These are phyloP conservation scores for Leishmania braziliensis DNA, from an alignment of 208 protist species.

Conservation along the genomic window DNA sequence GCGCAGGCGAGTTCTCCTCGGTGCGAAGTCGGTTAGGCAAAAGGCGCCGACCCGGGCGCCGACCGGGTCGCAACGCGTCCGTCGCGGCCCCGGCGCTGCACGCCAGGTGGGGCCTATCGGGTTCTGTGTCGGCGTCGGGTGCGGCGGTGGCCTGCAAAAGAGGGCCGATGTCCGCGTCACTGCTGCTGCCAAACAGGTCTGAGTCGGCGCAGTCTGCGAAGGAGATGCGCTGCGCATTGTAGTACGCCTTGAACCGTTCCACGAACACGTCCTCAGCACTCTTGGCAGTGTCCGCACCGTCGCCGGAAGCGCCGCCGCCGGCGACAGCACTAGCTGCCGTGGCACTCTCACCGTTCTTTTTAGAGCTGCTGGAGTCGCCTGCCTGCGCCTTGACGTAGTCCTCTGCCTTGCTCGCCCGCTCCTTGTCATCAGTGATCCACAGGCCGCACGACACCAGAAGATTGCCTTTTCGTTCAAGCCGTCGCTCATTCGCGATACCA, in stretches of 20 bases:
- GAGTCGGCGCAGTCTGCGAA: slow-evolving; percentile 20
- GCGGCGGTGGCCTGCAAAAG: slow-evolving; percentile 13
- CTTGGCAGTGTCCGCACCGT: slow-evolving; percentile 10
- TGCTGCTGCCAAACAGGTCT: slow-evolving; percentile 9
- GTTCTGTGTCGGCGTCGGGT: not conserved
- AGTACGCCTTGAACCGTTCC: slow-evolving; percentile 36
- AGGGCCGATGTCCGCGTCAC: slow-evolving; percentile 19
- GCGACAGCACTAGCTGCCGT: slow-evolving; percentile 1
- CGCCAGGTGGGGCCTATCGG: not conserved
- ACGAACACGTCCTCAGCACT: slow-evolving; percentile 26
- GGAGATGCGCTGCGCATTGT: slow-evolving; percentile 25
- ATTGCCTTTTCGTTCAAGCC: slow-evolving; percentile 58
- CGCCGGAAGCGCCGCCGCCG: slow-evolving; percentile 3
- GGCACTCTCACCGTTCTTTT: slow-evolving; percentile 17
- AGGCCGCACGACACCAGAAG: slow-evolving; percentile 69
- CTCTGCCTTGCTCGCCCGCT: slow-evolving; percentile 53
- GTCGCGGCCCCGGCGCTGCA: slow-evolving; percentile 2
- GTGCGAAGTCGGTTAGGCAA: slow-evolving; percentile 33
- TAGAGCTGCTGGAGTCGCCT: slow-evolving; percentile 9
- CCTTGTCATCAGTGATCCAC: slow-evolving; percentile 69
- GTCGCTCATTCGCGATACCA: slow-evolving; percentile 69
- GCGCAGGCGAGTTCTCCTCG: slow-evolving; percentile 13
- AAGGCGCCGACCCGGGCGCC: slow-evolving; percentile 20
- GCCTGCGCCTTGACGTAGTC: slow-evolving; percentile 46
- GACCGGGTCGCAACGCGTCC: not conserved